Percentiles rank a stretch among this genome's conserved stretches.
phyloP scores from a whole-genome alignment of 129 eudicot genomes.

The Lonicera japonica region DNA sequence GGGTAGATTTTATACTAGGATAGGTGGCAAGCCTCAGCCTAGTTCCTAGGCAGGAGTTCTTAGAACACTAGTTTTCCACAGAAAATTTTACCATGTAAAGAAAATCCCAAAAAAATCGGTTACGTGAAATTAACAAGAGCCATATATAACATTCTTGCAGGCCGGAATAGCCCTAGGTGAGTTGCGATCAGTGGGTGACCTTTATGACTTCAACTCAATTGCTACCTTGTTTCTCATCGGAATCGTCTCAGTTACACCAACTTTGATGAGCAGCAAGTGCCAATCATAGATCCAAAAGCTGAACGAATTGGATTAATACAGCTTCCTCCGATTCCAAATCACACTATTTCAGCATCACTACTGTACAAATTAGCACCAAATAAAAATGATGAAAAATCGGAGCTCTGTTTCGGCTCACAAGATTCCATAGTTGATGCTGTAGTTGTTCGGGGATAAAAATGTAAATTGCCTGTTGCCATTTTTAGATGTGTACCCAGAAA shows the following conservation, averaged over 20 bases:
- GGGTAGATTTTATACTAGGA: no score
- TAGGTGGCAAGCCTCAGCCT: no score
- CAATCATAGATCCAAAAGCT: slow-evolving; percentile 19
- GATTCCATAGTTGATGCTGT: not conserved
- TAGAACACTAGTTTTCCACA: no score
- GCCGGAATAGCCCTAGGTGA: slow-evolving; percentile 98
- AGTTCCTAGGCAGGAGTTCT: no score
- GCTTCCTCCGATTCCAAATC: slow-evolving; percentile 7
- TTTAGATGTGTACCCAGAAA: not conserved
- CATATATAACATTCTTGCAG: slow-evolving; percentile 18
- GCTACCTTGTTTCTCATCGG: slow-evolving; percentile 86
- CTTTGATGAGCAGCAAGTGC: slow-evolving; percentile 57
- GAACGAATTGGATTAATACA: not conserved
- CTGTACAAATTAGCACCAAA: slow-evolving; percentile 27
- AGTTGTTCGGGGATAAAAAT: not conserved
- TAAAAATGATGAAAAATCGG: not conserved
- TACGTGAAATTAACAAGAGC: no score
- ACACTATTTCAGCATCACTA: slow-evolving; percentile 11
- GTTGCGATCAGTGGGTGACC: slow-evolving; percentile 75
- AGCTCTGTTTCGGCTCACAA: slow-evolving; percentile 10
- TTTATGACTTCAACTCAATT: slow-evolving; percentile 76
- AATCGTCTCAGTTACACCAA: slow-evolving; percentile 58
- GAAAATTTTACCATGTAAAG: no score
- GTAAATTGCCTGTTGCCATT: not conserved
- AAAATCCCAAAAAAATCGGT: no score